Evolutionary conservation across 2,329 filamentous ascomycete genomes (phyloP), one percentile per base, ranked within the genome.

Genomic region (Hypomyces perniciosus): DNA sequence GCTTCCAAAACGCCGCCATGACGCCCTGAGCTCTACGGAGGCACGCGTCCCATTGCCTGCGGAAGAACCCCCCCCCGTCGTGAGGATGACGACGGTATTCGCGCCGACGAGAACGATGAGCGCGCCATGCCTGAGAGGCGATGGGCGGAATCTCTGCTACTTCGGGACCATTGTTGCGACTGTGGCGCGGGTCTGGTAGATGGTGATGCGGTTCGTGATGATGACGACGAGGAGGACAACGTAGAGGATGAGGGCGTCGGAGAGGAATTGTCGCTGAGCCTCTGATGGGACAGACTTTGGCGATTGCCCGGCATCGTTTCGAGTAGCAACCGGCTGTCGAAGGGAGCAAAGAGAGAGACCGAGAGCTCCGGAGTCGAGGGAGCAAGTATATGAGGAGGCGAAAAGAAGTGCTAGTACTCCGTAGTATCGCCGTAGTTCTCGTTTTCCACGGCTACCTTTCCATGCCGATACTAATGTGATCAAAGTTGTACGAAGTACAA

Each of bases 1-100:
- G 72, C 56, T 70, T 71, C 56, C 75, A 66, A 69, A 80, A 86
- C 42, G 78, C 70, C 51, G 70, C 68, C 42, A 76, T 45, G 29
- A 73, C 64, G 52, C 75, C 65, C 57, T 69, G 67, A 53, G 74
- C 72, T 49, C 52, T 54, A 33, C 76, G 60, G 56, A 74, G 69
- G 51, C 71, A 52, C 8, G 31, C 30, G 6, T 56, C 51, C 57
- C 35, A 63, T 56, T 35, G 73, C 48, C 71, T 69, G 51, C 74
- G 72, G 29, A 69, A 67, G 53, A 74, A 69, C 76, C 39, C 47
- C 38, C 12, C 37, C 38, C 43, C 37, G 26, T 28, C 33, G 20
- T 20, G 20, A 20, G 20, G 20, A 20, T 20, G 20, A 20, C 4
- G 46, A 39, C 9, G 47, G 35, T 12, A 44, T 44, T 20, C 45